Base-by-base conservation (phyloP, 2,329 filamentous ascomycete genomes). In the Xylariaceae sp. region DNA sequence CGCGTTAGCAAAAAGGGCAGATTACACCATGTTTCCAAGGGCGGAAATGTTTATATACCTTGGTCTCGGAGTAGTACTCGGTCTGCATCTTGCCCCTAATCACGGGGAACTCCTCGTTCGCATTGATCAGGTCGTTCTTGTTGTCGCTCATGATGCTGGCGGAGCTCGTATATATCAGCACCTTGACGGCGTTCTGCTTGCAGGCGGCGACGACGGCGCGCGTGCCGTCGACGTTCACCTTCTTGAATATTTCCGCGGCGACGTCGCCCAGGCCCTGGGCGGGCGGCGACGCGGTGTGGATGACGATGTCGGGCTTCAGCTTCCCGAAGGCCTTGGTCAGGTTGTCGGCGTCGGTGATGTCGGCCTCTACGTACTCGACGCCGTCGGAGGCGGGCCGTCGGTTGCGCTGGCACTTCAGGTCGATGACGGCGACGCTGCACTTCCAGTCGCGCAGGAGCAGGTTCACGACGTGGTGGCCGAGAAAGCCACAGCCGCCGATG, bases 1-100 rank as follows among this genome's bases (percentile, higher is more conserved):
- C 10, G n/a, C 10, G 40, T 68, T 45, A 67, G 60, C 52, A 57
- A 29, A 16, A 5, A 12, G n/a, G 1, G n/a, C 26, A 26, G 7
- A 21, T 12, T 21, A n/a, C 23, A 43, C 43, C 53, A 7, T 26
- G 4, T 26, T 26, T 9, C 23, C 4, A 26, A 26, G 4, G 4
- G 4, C 4, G 23, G 23, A 26, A 26, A 26, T 26, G 40, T 26
- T 4, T 26, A 49, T 64, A 45, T 65, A 89, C 90, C 85, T 97
- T 98, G 14, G 91, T 96, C 75, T 93, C 88, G 26, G 92, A 92
- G 75, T 98, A 98, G 74, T 91, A 91, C 73, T 92, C 89, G 52
- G 79, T 80, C 74, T 93, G 88, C 64, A 85, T 75, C 57, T 83
- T 82, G 29, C 90, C 90, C 45, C 85, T 81, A 50, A 95, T 87